These are phyloP conservation scores for Suillus sp. DNA, from an alignment of 768 basidiomycete genomes.

Conservation along the genomic window DNA sequence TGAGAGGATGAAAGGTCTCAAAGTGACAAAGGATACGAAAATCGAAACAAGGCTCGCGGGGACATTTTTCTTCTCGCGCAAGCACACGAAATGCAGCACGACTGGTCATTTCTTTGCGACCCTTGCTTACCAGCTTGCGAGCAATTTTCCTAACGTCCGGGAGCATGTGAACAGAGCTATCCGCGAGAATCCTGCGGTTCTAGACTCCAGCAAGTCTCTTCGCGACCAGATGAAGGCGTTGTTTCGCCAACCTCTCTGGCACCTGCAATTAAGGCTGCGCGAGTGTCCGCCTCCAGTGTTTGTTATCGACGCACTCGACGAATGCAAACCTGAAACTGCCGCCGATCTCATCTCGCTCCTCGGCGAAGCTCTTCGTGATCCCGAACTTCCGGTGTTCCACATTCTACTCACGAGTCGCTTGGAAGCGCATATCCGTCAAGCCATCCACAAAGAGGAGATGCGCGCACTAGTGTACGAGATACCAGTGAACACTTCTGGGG, in stretches of 20 bases:
- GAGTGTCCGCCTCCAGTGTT: not conserved
- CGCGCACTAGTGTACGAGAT: not conserved
- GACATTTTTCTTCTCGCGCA: conserved; percentile 6
- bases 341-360: not conserved
- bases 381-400: not conserved
- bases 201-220: not conserved
- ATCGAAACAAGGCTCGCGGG: not conserved
- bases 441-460: not conserved
- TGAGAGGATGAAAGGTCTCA: not conserved
- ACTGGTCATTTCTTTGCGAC: not conserved
- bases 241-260: not conserved
- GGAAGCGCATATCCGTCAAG: not conserved
- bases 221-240: not conserved
- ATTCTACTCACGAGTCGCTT: not conserved
- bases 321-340: not conserved
- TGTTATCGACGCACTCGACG: not conserved
- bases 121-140: not conserved
- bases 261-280: not conserved
- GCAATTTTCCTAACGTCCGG: not conserved
- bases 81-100: not conserved
- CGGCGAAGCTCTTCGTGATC: not conserved
- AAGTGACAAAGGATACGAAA: not conserved
- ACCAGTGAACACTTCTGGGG: not conserved
- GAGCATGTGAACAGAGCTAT: not conserved
- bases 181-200: not conserved